Conservation (phyloP, 2,329 filamentous ascomycete species). For the Xenosphaeropsis pyriputrescens region DNA sequence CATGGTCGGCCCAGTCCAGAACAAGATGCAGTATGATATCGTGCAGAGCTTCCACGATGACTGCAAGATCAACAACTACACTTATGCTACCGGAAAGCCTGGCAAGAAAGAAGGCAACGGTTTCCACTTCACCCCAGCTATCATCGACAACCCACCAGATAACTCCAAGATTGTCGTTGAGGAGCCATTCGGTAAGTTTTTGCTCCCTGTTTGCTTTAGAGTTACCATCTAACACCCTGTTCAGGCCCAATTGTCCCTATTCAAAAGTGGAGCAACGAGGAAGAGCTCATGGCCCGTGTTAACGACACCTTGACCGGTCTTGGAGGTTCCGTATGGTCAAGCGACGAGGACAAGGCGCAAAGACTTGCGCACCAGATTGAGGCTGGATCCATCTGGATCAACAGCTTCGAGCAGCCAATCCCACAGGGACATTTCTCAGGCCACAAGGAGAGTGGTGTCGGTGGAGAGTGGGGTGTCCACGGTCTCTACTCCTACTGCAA, state of each 20-base stretch:
- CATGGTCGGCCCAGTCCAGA: slow-evolving; percentile 43
- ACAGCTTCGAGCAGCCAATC: slow-evolving; percentile 30
- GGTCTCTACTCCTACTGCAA: slow-evolving; percentile 13
- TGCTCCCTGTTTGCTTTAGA: too few relatives aligned
- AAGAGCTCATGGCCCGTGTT: slow-evolving; percentile 28
- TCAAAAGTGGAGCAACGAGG: slow-evolving; percentile 27
- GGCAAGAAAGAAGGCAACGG: slow-evolving; percentile 19
- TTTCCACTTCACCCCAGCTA: slow-evolving; percentile 41
- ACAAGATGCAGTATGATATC: slow-evolving; percentile 48
- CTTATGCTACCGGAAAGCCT: slow-evolving; percentile 30
- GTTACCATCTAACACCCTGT: slow-evolving; percentile 4
- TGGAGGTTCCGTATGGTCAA: slow-evolving; percentile 36
- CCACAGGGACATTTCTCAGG: slow-evolving; percentile 21
- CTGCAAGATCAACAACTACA: slow-evolving; percentile 35
- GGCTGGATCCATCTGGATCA: slow-evolving; percentile 41
- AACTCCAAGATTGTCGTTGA: slow-evolving; percentile 39
- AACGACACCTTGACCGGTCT: slow-evolving; percentile 34
- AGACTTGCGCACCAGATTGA: slow-evolving; percentile 30
- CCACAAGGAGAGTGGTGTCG: slow-evolving; percentile 14
- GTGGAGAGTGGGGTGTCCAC: slow-evolving; percentile 10
- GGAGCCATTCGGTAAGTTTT: slow-evolving; percentile 39
- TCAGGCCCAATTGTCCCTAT: slow-evolving; percentile 33
- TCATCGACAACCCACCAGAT: slow-evolving; percentile 40
- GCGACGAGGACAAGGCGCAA: slow-evolving; percentile 30
- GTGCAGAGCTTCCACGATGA: slow-evolving; percentile 40